A percentile compares a stretch with the other conserved stretches of the same genome.
Evolutionary conservation across 2,329 filamentous ascomycete species (phyloP).

Genomic region (Cytospora mali): DNA sequence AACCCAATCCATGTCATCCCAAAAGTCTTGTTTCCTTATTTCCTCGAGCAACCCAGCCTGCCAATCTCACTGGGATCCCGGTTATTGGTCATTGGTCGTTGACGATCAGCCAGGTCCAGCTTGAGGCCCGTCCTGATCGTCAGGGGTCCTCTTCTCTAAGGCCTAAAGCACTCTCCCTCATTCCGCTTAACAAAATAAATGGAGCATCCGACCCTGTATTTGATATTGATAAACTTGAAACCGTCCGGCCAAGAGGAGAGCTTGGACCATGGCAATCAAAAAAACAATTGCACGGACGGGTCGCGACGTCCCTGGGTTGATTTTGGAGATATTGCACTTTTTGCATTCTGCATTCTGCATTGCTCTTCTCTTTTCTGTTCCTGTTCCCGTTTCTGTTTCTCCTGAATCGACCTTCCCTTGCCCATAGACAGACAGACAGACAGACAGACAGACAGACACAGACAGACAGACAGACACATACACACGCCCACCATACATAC

Average conservation of each 20-base stretch:
- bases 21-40: background rate
- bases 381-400: background rate
- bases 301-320: background rate
- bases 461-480: background rate
- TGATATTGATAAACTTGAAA: constrained; percentile 22
- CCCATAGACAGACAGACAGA: background rate
- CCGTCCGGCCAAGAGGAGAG: constrained; percentile 2
- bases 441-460: background rate
- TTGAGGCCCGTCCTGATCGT: constrained; percentile 1
- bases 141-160: background rate
- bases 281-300: background rate
- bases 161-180: background rate
- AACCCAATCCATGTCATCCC: too few species aligned
- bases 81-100: too few species aligned
- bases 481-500: constrained; percentile 3
- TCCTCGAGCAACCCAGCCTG: background rate
- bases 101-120: background rate
- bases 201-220: constrained; percentile 16
- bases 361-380: background rate
- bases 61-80: background rate
- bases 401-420: background rate
- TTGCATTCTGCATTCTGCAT: too few species aligned
- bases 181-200: constrained; percentile 1
- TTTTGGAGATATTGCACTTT: background rate
- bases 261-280: background rate